phyloP scores from a whole-genome alignment of 1,284 basidiomycete species.

The Lignosus rhinocerotis region DNA sequence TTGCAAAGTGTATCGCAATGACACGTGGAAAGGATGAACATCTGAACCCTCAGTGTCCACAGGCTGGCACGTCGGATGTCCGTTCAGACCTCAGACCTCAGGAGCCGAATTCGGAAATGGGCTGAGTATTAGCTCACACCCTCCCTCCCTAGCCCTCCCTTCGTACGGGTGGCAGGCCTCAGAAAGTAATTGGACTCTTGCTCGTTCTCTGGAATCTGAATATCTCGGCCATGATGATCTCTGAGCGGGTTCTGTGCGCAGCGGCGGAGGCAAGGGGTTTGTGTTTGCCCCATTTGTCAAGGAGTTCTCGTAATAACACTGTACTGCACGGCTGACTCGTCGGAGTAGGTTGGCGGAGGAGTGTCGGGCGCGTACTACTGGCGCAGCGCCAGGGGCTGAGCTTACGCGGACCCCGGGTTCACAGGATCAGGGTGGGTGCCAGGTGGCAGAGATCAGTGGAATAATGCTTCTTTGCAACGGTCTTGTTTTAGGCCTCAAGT shows the following conservation, averaged over 20 bases:
- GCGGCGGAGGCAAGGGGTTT: too few species aligned
- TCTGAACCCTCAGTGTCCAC: too few species aligned
- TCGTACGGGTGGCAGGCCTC: background rate
- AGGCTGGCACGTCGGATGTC: background rate
- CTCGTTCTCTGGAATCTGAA: too few species aligned
- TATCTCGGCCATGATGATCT: too few species aligned
- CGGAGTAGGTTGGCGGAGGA: too few species aligned
- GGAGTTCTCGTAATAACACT: too few species aligned
- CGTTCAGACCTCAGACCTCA: background rate
- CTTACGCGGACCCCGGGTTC: background rate
- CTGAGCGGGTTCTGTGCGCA: too few species aligned
- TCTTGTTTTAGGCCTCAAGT: background rate
- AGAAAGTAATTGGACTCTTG: too few species aligned
- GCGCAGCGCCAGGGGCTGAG: background rate
- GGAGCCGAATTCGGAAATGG: background rate
- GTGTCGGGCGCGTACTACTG: too few species aligned
- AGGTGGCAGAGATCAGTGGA: background rate
- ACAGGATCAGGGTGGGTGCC: constrained; percentile 1
- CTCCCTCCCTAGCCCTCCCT: background rate
- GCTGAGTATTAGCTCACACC: background rate
- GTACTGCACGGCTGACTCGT: too few species aligned
- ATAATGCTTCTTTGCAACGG: background rate
- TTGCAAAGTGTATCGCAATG: background rate
- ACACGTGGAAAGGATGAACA: too few species aligned
- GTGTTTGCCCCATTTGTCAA: too few species aligned